phyloP scores from a whole-genome alignment of 805 yeast species.

The Candida silvatica region DNA sequence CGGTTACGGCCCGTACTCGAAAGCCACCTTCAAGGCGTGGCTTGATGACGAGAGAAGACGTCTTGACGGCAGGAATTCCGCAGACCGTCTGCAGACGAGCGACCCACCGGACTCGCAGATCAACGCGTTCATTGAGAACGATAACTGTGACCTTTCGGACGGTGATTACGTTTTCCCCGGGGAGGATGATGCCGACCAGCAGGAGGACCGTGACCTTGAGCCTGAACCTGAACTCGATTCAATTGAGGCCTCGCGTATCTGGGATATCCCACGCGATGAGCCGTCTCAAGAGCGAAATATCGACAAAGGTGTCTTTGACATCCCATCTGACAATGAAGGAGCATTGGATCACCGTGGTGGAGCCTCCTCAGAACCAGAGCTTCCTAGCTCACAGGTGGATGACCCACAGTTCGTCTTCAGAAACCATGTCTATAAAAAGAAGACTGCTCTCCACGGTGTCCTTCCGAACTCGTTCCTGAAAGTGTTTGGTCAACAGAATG shows the following conservation, averaged over 20 bases:
- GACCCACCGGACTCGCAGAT: conserved; percentile 2
- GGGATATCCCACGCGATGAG: no score
- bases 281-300: no score
- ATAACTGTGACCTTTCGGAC: conserved; percentile 6
- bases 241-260: no score
- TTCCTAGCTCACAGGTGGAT: no score
- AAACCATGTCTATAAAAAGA: conserved; percentile 12
- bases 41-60: conserved; percentile 13
- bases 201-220: not conserved
- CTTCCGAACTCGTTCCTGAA: conserved; percentile 19
- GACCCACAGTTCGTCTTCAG: conserved; percentile 14
- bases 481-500: conserved; percentile 5
- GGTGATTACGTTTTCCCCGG: conserved; percentile 10
- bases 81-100: not conserved
- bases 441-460: conserved; percentile 17
- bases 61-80: conserved; percentile 3
- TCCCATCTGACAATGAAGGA: conserved; percentile 1
- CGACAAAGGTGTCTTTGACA: conserved; percentile 5
- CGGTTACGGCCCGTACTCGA: conserved; percentile 23
- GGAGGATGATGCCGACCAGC: conserved; percentile 9
- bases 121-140: conserved; percentile 1
- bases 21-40: conserved; percentile 14
- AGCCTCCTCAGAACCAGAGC: not conserved
- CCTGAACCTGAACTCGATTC: conserved; percentile 5
- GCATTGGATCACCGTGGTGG: not conserved